Percentiles rank a stretch among this genome's conserved stretches.
These are phyloP conservation scores for Wickerhamomyces xylosicus DNA, from an alignment of 805 yeast species.

Conservation along the genomic window DNA sequence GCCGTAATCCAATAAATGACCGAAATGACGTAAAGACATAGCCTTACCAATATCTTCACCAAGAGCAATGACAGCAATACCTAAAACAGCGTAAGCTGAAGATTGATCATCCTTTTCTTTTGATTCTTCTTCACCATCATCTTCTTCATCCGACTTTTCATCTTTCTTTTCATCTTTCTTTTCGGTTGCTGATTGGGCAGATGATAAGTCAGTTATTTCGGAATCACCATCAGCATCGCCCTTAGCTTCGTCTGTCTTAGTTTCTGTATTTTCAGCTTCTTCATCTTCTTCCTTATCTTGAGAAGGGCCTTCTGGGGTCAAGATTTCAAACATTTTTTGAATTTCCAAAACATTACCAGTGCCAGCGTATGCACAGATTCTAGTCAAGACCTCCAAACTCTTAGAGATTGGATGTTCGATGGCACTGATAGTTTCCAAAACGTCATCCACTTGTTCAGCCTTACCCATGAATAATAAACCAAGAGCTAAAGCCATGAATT, in stretches of 20 bases:
- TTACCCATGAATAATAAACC: slow-evolving; percentile 90
- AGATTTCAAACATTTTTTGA: slow-evolving; percentile 81
- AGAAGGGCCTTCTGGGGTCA: slow-evolving; percentile 60
- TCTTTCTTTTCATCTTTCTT: slow-evolving; percentile 20
- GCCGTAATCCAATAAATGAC: slow-evolving; percentile 97
- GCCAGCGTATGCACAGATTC: slow-evolving; percentile 92
- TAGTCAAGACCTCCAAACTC: slow-evolving; percentile 80
- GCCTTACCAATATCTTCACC: slow-evolving; percentile 98
- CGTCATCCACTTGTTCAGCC: slow-evolving; percentile 90
- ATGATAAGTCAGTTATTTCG: slow-evolving; percentile 17
- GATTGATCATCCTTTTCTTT: slow-evolving; percentile 25
- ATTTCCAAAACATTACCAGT: slow-evolving; percentile 95
- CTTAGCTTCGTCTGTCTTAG: slow-evolving; percentile 22
- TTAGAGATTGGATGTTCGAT: slow-evolving; percentile 91
- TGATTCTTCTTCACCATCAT: slow-evolving; percentile 22
- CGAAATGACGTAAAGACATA: slow-evolving; percentile 94
- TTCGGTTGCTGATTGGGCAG: slow-evolving; percentile 10
- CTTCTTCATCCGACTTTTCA: slow-evolving; percentile 18
- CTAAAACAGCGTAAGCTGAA: slow-evolving; percentile 81
- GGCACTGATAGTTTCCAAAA: slow-evolving; percentile 86
- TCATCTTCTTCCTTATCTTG: slow-evolving; percentile 46
- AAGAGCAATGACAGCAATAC: slow-evolving; percentile 89
- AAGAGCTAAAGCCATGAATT: slow-evolving; percentile 84
- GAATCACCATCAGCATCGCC: slow-evolving; percentile 20
- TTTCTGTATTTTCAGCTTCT: slow-evolving; percentile 41